Evolutionary conservation across 2,329 filamentous ascomycete genomes (phyloP).

Genomic region (Alternaria brassicicola): DNA sequence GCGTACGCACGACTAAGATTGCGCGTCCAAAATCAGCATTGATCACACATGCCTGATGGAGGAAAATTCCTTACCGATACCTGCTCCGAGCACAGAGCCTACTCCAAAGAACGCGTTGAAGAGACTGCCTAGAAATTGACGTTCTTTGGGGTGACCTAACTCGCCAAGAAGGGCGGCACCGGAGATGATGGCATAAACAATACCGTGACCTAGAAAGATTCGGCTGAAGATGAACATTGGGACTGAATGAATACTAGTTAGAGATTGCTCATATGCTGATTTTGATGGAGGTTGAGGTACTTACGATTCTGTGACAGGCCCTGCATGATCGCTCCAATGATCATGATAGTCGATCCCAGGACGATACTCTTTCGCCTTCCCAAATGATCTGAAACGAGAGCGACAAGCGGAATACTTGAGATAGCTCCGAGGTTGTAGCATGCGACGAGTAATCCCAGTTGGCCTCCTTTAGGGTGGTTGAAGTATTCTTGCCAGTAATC

Average conservation of each 20-base stretch:
- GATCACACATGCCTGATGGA: background rate
- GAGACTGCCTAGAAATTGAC: conserved; percentile 68
- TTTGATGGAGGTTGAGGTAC: background rate
- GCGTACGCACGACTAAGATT: conserved; percentile 63
- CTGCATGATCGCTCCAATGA: conserved; percentile 63
- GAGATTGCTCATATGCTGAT: too few relatives aligned
- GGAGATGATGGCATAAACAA: conserved; percentile 67
- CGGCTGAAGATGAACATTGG: conserved; percentile 64
- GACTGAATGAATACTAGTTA: conserved; percentile 21
- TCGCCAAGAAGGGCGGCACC: conserved; percentile 70
- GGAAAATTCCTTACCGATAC: conserved; percentile 47
- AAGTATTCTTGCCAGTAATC: conserved; percentile 56
- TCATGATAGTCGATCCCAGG: conserved; percentile 61
- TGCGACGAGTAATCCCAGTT: conserved; percentile 63
- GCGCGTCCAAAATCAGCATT: background rate
- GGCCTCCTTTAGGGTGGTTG: conserved; percentile 52
- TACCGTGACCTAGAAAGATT: conserved; percentile 70
- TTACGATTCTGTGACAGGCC: conserved; percentile 55
- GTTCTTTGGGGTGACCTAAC: conserved; percentile 71
- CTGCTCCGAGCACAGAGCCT: conserved; percentile 62
- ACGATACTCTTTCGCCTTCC: conserved; percentile 65
- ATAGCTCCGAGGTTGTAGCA: conserved; percentile 67
- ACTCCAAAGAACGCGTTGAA: conserved; percentile 73
- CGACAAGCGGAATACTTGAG: conserved; percentile 63
- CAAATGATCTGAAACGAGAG: conserved; percentile 60